phyloP scores from a whole-genome alignment of 257 asterid species.

The Fraxinus pennsylvanica region DNA sequence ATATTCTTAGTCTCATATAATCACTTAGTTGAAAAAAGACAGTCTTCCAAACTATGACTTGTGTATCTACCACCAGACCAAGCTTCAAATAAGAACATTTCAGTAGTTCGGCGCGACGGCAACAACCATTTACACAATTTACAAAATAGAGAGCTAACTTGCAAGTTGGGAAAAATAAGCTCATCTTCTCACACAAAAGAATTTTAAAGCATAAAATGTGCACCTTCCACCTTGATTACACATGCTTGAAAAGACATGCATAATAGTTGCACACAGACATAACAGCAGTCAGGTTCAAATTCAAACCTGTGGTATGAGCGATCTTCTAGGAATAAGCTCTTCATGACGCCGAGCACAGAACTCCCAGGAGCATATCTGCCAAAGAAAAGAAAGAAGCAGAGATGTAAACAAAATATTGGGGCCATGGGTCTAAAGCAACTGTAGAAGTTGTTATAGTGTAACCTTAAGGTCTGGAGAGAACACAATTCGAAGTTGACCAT shows the following conservation, averaged over 20 bases:
- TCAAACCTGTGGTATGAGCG: constrained; percentile 88
- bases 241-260: neutral
- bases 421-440: constrained; percentile 9
- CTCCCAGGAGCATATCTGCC: constrained; percentile 96
- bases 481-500: constrained; percentile 95
- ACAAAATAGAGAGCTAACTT: neutral
- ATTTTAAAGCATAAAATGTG: neutral
- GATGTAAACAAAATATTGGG: constrained; percentile 21
- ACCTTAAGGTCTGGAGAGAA: constrained; percentile 96
- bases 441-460: constrained; percentile 4
- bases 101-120: neutral
- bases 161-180: neutral
- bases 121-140: neutral
- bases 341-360: constrained; percentile 98
- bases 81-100: neutral
- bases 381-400: neutral
- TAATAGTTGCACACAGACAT: neutral
- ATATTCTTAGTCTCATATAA: neutral
- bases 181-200: neutral
- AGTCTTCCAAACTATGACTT: neutral
- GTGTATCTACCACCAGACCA: neutral
- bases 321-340: constrained; percentile 88
- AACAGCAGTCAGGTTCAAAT: neutral
- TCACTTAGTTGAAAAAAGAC: neutral
- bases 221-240: neutral